Conservation (phyloP, 2,329 filamentous ascomycete species). For the Colletotrichum gigasporum region DNA sequence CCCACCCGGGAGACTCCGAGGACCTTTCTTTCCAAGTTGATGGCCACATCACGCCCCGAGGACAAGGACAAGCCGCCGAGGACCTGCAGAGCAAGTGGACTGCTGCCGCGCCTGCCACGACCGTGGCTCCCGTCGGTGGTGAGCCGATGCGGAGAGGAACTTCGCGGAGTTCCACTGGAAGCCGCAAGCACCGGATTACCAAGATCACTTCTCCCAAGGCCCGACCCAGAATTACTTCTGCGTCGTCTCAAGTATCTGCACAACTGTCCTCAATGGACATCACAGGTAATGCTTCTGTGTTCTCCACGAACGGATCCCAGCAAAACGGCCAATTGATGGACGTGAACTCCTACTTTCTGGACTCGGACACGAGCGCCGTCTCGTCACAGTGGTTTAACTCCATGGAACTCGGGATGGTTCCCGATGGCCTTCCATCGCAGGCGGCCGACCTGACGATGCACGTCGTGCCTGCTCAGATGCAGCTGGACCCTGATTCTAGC, state of each 20-base stretch:
- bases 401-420: slow-evolving; percentile 54
- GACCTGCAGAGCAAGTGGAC: slow-evolving; percentile 60
- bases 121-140: slow-evolving; percentile 41
- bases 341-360: slow-evolving; percentile 61
- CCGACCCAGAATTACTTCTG: slow-evolving; percentile 48
- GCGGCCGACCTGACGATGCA: slow-evolving; percentile 57
- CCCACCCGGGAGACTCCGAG: slow-evolving; percentile 62
- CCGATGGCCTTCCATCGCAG: slow-evolving; percentile 54
- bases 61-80: slow-evolving; percentile 58
- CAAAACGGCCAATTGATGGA: slow-evolving; percentile 51
- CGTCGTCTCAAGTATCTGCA: slow-evolving; percentile 58
- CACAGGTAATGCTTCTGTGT: slow-evolving; percentile 58
- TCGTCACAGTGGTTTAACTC: slow-evolving; percentile 60
- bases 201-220: slow-evolving; percentile 54
- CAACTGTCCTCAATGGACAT: slow-evolving; percentile 62
- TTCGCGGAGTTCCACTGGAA: slow-evolving; percentile 55
- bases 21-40: slow-evolving; percentile 58
- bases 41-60: slow-evolving; percentile 64
- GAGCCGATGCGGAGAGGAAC: slow-evolving; percentile 55
- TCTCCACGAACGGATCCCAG: slow-evolving; percentile 49
- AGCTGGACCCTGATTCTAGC: slow-evolving; percentile 61
- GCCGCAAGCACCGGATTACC: slow-evolving; percentile 54
- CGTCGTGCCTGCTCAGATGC: slow-evolving; percentile 66
- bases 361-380: slow-evolving; percentile 56
- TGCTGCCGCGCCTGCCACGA: slow-evolving; percentile 44